Conservation (phyloP, 176 grass and related monocot genomes). For the Zizania latifolia region DNA sequence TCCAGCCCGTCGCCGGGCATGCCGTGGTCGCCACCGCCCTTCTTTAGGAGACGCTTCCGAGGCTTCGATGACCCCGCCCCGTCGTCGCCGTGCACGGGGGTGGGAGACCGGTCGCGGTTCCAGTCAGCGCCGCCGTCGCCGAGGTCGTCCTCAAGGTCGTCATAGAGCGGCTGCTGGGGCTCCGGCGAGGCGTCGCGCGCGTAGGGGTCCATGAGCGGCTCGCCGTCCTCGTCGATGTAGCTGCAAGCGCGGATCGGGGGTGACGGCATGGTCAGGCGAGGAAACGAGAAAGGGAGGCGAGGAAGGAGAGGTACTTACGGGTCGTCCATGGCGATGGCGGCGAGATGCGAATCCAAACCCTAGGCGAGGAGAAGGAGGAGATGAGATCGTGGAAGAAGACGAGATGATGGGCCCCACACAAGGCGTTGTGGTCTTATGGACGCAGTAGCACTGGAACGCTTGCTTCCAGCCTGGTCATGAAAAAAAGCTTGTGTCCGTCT, state of each 20-base stretch:
- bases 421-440: too few species aligned
- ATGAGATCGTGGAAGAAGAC: neutral
- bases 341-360: slow-evolving; percentile 23
- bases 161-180: slow-evolving; percentile 19
- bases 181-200: slow-evolving; percentile 23
- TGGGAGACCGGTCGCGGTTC: slow-evolving; percentile 57
- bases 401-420: too few species aligned
- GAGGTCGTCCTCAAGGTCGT: slow-evolving; percentile 52
- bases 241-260: slow-evolving; percentile 26
- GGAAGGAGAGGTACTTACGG: slow-evolving; percentile 13
- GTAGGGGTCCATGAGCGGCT: slow-evolving; percentile 66
- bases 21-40: slow-evolving; percentile 29
- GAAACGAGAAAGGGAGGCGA: neutral
- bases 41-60: slow-evolving; percentile 80
- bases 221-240: slow-evolving; percentile 80
- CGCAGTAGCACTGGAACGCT: too few species aligned
- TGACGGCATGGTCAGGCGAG: neutral
- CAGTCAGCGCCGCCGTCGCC: slow-evolving; percentile 31
- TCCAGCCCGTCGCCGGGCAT: slow-evolving; percentile 44
- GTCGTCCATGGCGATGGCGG: slow-evolving; percentile 16
- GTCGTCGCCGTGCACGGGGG: slow-evolving; percentile 58
- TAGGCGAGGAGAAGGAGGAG: neutral
- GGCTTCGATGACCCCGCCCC: slow-evolving; percentile 44
- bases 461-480: too few species aligned
- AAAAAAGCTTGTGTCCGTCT: too few species aligned